These are phyloP conservation scores for Candida awuae DNA, from an alignment of 805 yeast species.

Conservation along the genomic window DNA sequence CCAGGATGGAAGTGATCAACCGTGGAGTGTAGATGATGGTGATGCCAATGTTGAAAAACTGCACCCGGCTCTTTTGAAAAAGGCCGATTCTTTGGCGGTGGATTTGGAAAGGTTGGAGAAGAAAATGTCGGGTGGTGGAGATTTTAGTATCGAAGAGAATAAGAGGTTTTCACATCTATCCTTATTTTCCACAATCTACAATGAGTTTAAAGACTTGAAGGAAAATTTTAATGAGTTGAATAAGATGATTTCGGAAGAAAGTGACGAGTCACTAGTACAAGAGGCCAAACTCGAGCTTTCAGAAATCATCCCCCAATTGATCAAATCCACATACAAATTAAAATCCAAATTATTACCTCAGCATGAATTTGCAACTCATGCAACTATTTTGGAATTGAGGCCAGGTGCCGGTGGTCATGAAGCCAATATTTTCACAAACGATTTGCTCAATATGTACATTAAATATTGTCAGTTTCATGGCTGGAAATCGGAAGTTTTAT, in stretches of 20 bases:
- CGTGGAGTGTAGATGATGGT: not conserved
- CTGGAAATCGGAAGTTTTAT: constrained; percentile 62
- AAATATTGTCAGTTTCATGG: constrained; percentile 54
- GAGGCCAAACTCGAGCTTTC: constrained; percentile 60
- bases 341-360: constrained; percentile 63
- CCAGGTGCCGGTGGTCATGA: constrained; percentile 98
- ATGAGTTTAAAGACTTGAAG: constrained; percentile 30
- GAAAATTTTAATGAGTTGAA: constrained; percentile 29
- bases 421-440: constrained; percentile 79
- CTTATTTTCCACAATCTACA: constrained; percentile 34
- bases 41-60: constrained; percentile 8
- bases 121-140: constrained; percentile 34
- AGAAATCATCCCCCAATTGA: constrained; percentile 36
- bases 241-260: constrained; percentile 30
- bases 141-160: constrained; percentile 41
- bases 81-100: constrained; percentile 35
- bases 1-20: not conserved
- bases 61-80: constrained; percentile 44
- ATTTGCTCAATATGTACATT: constrained; percentile 73
- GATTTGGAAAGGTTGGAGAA: constrained; percentile 38
- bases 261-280: constrained; percentile 36
- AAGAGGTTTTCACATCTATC: constrained; percentile 41
- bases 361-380: constrained; percentile 64
- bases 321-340: constrained; percentile 35
- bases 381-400: constrained; percentile 75